A percentile compares a stretch with the other conserved stretches of the same genome.
phyloP scores from a whole-genome alignment of 805 yeast genomes.

The Ogataea glucozyma region DNA sequence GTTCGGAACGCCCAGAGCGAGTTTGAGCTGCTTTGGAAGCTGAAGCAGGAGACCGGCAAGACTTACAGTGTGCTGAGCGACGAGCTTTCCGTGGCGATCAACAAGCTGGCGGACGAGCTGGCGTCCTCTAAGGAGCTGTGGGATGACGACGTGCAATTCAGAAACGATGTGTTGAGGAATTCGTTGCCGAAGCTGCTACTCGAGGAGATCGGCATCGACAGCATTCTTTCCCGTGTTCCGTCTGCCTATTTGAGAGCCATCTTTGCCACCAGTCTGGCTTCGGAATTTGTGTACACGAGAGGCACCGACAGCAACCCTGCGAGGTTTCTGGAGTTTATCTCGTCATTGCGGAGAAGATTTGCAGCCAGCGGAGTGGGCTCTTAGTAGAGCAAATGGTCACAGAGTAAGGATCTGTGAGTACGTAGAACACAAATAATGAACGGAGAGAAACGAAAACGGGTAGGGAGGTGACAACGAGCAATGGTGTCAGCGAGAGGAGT shows the following conservation, averaged over 20 bases:
- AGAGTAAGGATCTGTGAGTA: too few relatives aligned
- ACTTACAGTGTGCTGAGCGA: slow-evolving; percentile 76
- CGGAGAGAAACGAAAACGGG: too few relatives aligned
- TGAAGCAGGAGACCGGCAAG: slow-evolving; percentile 62
- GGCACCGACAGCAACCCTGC: slow-evolving; percentile 84
- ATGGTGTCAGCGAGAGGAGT: too few relatives aligned
- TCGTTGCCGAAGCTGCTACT: slow-evolving; percentile 78
- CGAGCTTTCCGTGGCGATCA: slow-evolving; percentile 77
- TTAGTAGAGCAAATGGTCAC: neutral
- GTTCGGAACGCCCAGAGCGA: slow-evolving; percentile 78
- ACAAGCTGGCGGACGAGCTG: slow-evolving; percentile 82
- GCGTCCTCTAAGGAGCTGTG: slow-evolving; percentile 80
- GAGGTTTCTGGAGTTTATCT: slow-evolving; percentile 67
- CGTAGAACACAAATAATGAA: too few relatives aligned
- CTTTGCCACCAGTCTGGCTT: slow-evolving; percentile 82
- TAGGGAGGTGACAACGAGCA: too few relatives aligned
- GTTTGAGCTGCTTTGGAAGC: slow-evolving; percentile 83
- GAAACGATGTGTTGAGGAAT: slow-evolving; percentile 72
- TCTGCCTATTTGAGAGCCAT: slow-evolving; percentile 83
- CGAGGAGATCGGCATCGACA: slow-evolving; percentile 62
- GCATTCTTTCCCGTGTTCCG: slow-evolving; percentile 77
- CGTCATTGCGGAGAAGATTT: slow-evolving; percentile 50
- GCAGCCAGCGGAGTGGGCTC: slow-evolving; percentile 1
- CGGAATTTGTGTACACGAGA: slow-evolving; percentile 78
- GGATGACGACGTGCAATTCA: slow-evolving; percentile 73